Conservation (phyloP, 1,284 basidiomycete species). For the Heterobasidion irregulare region DNA sequence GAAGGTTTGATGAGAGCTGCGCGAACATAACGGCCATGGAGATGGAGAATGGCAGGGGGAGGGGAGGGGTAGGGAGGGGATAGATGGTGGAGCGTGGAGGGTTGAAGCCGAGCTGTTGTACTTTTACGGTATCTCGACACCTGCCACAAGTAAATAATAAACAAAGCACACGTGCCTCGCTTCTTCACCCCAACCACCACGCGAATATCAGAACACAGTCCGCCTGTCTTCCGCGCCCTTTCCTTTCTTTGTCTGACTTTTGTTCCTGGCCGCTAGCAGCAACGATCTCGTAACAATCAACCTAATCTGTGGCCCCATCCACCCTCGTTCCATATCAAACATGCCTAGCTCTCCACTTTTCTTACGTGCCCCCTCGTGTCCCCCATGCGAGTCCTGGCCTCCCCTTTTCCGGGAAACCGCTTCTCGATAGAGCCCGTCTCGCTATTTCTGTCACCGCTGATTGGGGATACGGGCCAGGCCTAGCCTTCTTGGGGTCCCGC, state of each 20-base stretch:
- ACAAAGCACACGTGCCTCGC: conserved; percentile 9
- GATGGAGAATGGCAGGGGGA: background rate
- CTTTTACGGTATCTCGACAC: conserved; percentile 7
- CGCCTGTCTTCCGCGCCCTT: background rate
- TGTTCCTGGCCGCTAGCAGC: background rate
- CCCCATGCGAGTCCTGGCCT: too few relatives aligned
- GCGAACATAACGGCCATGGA: conserved; percentile 25
- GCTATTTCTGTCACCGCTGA: background rate
- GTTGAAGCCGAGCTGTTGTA: conserved; percentile 12
- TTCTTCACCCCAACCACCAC: background rate
- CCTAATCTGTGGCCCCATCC: background rate
- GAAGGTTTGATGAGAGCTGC: conserved; percentile 18
- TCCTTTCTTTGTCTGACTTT: background rate
- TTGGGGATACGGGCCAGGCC: conserved; percentile 4
- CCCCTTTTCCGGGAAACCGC: background rate
- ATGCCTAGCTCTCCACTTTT: background rate
- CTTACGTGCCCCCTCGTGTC: background rate
- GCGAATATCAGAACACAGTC: background rate
- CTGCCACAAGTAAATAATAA: conserved; percentile 11
- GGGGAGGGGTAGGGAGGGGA: conserved; percentile 1
- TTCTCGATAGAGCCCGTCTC: background rate
- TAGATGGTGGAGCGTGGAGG: conserved; percentile 13
- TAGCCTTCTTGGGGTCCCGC: conserved; percentile 10
- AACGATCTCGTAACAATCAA: background rate
- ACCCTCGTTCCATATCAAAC: background rate